These are phyloP conservation scores for Solanum commersonii DNA, from an alignment of 257 asterid species.

Conservation along the genomic window DNA sequence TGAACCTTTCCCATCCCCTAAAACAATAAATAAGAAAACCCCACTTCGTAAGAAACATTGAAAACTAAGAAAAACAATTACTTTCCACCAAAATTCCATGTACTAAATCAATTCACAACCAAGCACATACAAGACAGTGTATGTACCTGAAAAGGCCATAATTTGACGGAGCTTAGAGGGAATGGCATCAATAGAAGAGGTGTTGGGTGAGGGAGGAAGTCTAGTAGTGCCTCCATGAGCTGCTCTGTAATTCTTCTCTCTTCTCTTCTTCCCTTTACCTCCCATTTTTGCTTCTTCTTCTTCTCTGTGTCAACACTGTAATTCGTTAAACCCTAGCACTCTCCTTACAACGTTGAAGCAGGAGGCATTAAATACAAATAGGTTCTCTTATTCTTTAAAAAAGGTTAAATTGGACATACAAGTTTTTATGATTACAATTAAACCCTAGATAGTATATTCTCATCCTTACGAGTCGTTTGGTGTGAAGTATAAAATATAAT, in stretches of 20 bases:
- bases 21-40: neutral
- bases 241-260: constrained; percentile 72
- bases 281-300: constrained; percentile 32
- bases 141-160: constrained; percentile 47
- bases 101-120: neutral
- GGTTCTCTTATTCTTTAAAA: neutral
- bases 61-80: neutral
- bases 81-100: neutral
- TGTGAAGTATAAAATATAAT: too few relatives aligned
- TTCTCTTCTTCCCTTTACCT: constrained; percentile 71
- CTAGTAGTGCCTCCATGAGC: constrained; percentile 59
- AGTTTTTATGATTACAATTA: neutral
- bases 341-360: neutral
- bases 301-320: neutral
- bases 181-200: constrained; percentile 52
- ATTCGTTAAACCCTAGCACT: neutral
- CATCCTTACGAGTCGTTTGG: too few relatives aligned
- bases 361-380: neutral
- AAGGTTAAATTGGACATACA: neutral
- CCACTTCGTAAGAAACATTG: neutral
- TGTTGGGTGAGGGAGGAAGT: constrained; percentile 80
- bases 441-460: neutral
- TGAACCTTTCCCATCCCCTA: constrained; percentile 9
- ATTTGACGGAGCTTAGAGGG: constrained; percentile 75
- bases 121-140: too few relatives aligned